phyloP scores from a whole-genome alignment of 768 basidiomycete genomes.

The Tylopilus vinaceipallidus region DNA sequence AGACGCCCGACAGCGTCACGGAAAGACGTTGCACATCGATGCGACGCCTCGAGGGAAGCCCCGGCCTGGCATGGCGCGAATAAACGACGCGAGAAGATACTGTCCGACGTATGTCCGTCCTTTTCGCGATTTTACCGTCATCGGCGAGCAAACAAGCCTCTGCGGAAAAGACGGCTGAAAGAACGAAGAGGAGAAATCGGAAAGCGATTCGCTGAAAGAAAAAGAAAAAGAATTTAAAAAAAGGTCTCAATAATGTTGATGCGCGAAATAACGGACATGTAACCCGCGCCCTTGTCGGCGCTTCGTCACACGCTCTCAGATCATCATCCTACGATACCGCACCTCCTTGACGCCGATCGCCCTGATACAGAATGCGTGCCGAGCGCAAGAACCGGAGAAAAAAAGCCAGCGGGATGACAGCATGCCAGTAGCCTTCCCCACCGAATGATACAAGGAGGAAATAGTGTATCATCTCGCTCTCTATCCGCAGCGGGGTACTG shows the following conservation, averaged over 20 bases:
- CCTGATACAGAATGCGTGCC: constrained; percentile 1
- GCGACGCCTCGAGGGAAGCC: constrained; percentile 2
- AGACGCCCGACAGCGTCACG: too few species aligned
- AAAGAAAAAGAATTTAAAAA: too few species aligned
- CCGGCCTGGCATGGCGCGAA: not conserved
- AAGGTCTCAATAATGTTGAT: not conserved
- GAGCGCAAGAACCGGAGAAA: not conserved
- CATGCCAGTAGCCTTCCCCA: too few species aligned
- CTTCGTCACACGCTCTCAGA: not conserved
- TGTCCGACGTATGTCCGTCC: not conserved
- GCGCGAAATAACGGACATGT: too few species aligned
- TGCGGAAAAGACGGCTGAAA: not conserved
- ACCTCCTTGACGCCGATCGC: constrained; percentile 6
- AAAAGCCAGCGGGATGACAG: too few species aligned
- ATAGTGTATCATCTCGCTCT: too few species aligned
- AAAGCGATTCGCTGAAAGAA: too few species aligned
- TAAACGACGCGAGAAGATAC: not conserved
- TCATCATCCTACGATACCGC: not conserved
- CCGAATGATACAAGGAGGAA: too few species aligned
- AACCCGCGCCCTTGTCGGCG: not conserved
- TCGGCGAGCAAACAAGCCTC: not conserved
- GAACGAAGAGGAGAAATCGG: not conserved
- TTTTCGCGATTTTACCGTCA: constrained; percentile 1
- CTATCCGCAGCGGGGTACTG: not conserved
- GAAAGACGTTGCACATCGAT: not conserved